Conservation (phyloP, 495 filamentous ascomycete species). For the Talaromyces borbonicus region DNA sequence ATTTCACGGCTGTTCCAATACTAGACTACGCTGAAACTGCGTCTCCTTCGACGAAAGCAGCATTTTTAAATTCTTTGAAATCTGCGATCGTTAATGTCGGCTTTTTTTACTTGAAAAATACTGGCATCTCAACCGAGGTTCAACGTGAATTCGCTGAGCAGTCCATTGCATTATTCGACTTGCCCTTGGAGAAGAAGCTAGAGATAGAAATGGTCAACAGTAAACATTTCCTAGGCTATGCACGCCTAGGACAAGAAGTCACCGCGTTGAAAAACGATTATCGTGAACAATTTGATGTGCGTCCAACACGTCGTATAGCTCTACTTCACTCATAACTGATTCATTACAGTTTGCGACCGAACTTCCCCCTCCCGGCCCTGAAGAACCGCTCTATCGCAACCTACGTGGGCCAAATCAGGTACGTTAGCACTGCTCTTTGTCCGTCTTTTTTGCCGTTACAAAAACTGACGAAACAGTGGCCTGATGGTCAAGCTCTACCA, state of each 20-base stretch:
- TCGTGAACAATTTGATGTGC: constrained; percentile 86
- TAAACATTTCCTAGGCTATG: constrained; percentile 48
- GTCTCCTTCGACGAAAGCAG: constrained; percentile 57
- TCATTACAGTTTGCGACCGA: constrained; percentile 42
- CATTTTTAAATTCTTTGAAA: constrained; percentile 62
- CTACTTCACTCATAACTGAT: not conserved
- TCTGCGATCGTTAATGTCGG: constrained; percentile 82
- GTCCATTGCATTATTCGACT: constrained; percentile 66
- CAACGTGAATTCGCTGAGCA: constrained; percentile 59
- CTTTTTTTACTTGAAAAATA: constrained; percentile 84
- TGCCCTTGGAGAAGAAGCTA: constrained; percentile 73
- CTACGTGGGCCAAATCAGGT: constrained; percentile 67
- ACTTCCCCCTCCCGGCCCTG: constrained; percentile 51
- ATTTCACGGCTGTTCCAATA: constrained; percentile 71
- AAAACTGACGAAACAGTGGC: constrained; percentile 55
- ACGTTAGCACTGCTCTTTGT: not conserved
- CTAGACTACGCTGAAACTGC: constrained; percentile 63
- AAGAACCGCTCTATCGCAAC: constrained; percentile 66
- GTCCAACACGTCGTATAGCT: constrained; percentile 20
- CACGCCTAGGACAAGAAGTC: constrained; percentile 37
- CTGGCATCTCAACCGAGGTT: constrained; percentile 59
- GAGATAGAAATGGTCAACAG: constrained; percentile 87
- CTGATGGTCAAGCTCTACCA: constrained; percentile 54
- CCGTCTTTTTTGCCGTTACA: not conserved
- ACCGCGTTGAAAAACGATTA: constrained; percentile 34